Evolutionary conservation across 352 stramenopile genomes (phyloP).

Genomic region (Globisporangium okanoganense): DNA sequence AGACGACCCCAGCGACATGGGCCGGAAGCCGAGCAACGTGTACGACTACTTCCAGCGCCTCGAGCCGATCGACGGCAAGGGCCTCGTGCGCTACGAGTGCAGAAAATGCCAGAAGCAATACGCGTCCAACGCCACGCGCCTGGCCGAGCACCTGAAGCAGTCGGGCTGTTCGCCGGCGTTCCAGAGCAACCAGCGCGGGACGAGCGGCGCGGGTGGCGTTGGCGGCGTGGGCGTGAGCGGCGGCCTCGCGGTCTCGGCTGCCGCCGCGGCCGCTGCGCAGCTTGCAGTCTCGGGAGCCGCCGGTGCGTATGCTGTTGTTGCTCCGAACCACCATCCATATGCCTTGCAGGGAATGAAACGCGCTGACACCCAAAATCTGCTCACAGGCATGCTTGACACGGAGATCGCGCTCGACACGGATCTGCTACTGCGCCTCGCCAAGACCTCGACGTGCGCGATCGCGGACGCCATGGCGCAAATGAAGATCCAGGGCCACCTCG

Average conservation of each 20-base stretch:
- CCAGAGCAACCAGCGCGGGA: conserved; percentile 74
- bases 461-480: conserved; percentile 73
- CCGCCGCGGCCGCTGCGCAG: conserved; percentile 20
- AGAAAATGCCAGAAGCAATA: conserved; percentile 89
- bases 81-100: conserved; percentile 81
- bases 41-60: conserved; percentile 84
- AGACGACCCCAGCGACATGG: conserved; percentile 31
- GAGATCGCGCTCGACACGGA: conserved; percentile 61
- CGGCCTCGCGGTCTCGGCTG: conserved; percentile 14
- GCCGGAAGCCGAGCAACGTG: conserved; percentile 82
- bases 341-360: conserved; percentile 42
- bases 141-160: conserved; percentile 76
- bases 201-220: conserved; percentile 10
- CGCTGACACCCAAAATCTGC: conserved; percentile 36
- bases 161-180: conserved; percentile 67
- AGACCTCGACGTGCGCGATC: conserved; percentile 78
- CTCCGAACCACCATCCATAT: conserved; percentile 23
- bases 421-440: conserved; percentile 63
- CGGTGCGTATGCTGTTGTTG: conserved; percentile 24
- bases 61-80: conserved; percentile 62
- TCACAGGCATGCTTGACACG: conserved; percentile 62
- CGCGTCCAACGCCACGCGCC: conserved; percentile 74
- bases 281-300: conserved; percentile 26
- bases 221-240: conserved; percentile 6
- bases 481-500: conserved; percentile 74